Conservation (phyloP, 73 alveolate species). For the Breviolum minutum region DNA sequence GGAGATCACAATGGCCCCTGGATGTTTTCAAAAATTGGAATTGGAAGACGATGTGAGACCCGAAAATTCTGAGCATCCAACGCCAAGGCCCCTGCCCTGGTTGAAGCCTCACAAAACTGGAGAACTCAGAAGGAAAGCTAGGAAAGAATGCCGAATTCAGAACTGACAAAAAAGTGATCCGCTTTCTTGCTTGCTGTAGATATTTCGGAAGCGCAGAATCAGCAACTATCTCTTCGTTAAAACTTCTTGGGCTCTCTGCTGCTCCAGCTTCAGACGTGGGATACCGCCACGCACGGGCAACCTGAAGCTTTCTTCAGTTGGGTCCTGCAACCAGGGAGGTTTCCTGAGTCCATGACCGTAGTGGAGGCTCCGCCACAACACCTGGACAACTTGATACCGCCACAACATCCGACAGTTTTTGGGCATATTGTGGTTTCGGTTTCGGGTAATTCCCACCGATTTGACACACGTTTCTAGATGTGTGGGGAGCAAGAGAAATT, state of each 20-base stretch:
- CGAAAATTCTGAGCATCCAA: not conserved
- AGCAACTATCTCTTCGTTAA: not conserved
- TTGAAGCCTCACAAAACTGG: not conserved
- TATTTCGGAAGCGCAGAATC: no score
- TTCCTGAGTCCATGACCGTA: slow-evolving; percentile 19
- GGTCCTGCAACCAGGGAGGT: no score
- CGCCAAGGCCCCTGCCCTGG: slow-evolving; percentile 59
- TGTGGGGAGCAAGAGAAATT: no score
- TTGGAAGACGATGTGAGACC: not conserved
- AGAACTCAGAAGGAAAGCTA: no score
- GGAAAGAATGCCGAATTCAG: no score
- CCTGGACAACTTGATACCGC: not conserved
- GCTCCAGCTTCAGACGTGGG: slow-evolving; percentile 36
- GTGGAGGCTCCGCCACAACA: slow-evolving; percentile 51
- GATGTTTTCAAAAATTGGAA: not conserved
- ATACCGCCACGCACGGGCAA: slow-evolving; percentile 18
- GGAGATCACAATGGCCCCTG: slow-evolving; percentile 56
- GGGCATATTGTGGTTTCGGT: not conserved
- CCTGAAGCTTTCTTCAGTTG: not conserved
- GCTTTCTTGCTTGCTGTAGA: no score
- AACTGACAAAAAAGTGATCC: no score
- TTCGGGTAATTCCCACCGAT: no score
- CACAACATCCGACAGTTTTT: not conserved
- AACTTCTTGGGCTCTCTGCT: not conserved
- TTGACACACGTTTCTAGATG: no score